A percentile compares a stretch with the other conserved stretches of the same genome.
Conservation (phyloP, 805 yeast species). For the Wickerhamiella occidentalis region DNA sequence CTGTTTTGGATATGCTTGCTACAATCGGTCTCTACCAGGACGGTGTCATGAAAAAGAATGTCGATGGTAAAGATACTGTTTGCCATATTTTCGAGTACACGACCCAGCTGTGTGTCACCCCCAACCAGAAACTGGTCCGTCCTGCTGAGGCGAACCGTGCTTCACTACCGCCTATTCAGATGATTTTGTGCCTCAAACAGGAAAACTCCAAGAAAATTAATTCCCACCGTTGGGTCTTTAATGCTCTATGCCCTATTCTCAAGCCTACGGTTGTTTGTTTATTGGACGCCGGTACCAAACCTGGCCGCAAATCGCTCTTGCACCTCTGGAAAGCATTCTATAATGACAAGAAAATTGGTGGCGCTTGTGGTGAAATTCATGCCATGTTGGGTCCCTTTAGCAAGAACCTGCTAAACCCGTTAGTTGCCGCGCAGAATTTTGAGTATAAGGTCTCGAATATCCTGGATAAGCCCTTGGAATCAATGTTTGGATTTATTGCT, state of each 20-base stretch:
- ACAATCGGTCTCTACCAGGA: conserved; percentile 57
- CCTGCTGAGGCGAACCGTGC: conserved; percentile 40
- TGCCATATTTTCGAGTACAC: conserved; percentile 60
- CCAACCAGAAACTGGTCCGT: conserved; percentile 38
- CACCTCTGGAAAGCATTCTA: conserved; percentile 82
- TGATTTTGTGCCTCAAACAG: conserved; percentile 82
- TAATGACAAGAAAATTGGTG: conserved; percentile 69
- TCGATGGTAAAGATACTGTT: conserved; percentile 47
- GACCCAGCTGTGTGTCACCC: conserved; percentile 36
- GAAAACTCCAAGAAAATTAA: conserved; percentile 81
- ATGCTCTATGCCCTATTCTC: conserved; percentile 77
- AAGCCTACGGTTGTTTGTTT: conserved; percentile 74
- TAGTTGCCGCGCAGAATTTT: conserved; percentile 93
- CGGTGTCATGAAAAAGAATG: conserved; percentile 48
- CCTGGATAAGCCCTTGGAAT: conserved; percentile 89
- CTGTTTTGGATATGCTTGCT: conserved; percentile 50
- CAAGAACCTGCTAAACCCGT: conserved; percentile 55
- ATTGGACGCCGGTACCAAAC: conserved; percentile 90
- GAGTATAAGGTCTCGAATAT: conserved; percentile 94
- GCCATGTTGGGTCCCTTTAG: conserved; percentile 62
- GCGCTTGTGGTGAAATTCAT: conserved; percentile 95
- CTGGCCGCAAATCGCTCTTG: conserved; percentile 70
- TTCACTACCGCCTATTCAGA: conserved; percentile 64
- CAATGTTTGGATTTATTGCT: conserved; percentile 85
- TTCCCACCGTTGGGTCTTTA: conserved; percentile 94